These are phyloP conservation scores for Haematococcus sp. DNA, from an alignment of 139 green algal species.

Conservation along the genomic window DNA sequence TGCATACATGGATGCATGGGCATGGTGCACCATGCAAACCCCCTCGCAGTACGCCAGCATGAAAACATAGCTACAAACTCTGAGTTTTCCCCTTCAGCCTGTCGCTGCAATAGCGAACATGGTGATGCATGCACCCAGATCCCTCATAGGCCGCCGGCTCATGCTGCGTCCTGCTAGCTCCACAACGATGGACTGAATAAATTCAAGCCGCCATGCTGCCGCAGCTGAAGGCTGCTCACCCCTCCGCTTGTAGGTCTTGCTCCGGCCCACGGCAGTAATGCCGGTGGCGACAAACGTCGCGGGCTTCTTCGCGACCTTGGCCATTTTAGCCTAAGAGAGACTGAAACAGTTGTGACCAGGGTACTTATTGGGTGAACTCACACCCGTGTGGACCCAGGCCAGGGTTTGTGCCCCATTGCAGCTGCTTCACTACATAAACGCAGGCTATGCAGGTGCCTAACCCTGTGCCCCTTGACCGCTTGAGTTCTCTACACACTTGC, in stretches of 20 bases:
- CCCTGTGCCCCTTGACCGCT: no score
- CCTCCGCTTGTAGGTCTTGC: slow-evolving; percentile 37
- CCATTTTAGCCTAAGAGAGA: background rate
- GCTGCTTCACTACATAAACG: no score
- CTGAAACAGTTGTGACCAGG: no score
- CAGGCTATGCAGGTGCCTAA: no score
- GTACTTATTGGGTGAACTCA: no score
- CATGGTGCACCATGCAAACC: slow-evolving; percentile 39
- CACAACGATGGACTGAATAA: background rate
- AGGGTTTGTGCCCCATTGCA: no score
- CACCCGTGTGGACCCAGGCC: no score
- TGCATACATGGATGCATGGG: background rate
- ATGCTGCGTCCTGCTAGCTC: no score
- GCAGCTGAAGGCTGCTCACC: slow-evolving; percentile 15
- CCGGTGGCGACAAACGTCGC: slow-evolving; percentile 44
- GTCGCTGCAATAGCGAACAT: background rate
- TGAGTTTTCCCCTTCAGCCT: no score
- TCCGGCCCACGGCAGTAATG: slow-evolving; percentile 57
- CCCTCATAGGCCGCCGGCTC: background rate
- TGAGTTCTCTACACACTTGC: no score
- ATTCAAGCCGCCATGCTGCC: background rate
- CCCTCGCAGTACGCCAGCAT: slow-evolving; percentile 7
- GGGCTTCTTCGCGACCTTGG: slow-evolving; percentile 20
- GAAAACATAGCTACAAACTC: background rate
- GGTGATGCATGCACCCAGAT: slow-evolving; percentile 1